Conservation (phyloP, 75 land plant genomes). For the Sequoiadendron giganteum region DNA sequence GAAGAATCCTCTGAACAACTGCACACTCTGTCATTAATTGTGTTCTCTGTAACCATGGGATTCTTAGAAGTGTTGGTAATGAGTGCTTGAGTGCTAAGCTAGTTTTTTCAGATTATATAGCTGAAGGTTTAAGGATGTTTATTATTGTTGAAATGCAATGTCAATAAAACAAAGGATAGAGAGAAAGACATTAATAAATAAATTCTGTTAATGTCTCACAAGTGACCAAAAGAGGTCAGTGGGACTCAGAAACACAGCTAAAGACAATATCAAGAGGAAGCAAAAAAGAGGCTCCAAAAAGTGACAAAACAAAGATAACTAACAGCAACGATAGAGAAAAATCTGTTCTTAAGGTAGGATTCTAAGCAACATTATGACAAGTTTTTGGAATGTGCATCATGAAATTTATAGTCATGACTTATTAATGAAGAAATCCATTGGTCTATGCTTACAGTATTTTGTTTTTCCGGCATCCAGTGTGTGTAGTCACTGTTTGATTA, state of each 20-base stretch:
- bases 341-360: neutral
- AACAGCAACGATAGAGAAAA: neutral
- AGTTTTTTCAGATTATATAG: neutral
- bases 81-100: neutral
- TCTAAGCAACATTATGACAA: neutral
- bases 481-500: neutral
- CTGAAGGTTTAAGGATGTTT: neutral
- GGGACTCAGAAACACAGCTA: too few species aligned
- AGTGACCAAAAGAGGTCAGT: too few species aligned
- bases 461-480: neutral
- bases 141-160: neutral
- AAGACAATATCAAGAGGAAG: too few species aligned
- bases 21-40: neutral
- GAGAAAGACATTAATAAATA: neutral
- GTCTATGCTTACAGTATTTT: neutral
- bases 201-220: too few species aligned
- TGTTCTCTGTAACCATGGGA: neutral
- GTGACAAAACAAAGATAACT: too few species aligned
- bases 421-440: neutral
- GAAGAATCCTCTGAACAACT: neutral
- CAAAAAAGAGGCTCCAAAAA: too few species aligned
- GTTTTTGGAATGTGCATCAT: neutral
- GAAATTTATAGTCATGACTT: neutral
- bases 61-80: neutral
- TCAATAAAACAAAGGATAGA: neutral